Conservation (phyloP, 176 grass and related monocot species). For the Hsuehochloa calcarea region DNA sequence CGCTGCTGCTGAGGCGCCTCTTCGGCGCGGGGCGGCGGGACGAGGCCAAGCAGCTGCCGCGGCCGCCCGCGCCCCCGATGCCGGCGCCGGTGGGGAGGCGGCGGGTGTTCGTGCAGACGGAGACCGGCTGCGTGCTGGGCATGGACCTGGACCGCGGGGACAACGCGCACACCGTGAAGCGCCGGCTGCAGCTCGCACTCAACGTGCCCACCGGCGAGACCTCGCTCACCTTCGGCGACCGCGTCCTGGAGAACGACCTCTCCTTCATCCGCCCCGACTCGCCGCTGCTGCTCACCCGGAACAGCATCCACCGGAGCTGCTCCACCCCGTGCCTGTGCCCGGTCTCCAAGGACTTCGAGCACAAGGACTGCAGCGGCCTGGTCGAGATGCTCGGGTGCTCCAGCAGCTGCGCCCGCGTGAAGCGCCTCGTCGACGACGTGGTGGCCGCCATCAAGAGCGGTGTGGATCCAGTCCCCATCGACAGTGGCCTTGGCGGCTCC, state of each 20-base stretch:
- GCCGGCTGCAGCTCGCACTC: constrained; percentile 64
- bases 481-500: constrained; percentile 66
- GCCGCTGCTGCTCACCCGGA: constrained; percentile 67
- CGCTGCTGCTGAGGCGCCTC: constrained; percentile 50
- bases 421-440: constrained; percentile 59
- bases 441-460: constrained; percentile 56
- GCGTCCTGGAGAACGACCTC: constrained; percentile 67
- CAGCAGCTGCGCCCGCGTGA: constrained; percentile 40
- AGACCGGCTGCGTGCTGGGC: constrained; percentile 68
- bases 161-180: constrained; percentile 76
- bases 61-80: constrained; percentile 3
- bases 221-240: constrained; percentile 77
- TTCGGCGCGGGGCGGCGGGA: constrained; percentile 39
- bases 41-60: constrained; percentile 30
- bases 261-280: constrained; percentile 56
- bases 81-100: constrained; percentile 50
- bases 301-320: constrained; percentile 73
- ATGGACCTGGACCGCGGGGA: constrained; percentile 76
- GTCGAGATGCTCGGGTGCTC: constrained; percentile 69
- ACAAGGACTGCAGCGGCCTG: constrained; percentile 41
- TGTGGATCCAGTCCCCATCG: constrained; percentile 60
- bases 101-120: constrained; percentile 85
- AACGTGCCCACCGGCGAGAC: constrained; percentile 77
- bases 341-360: constrained; percentile 53
- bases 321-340: constrained; percentile 81